A percentile compares a stretch with the other conserved stretches of the same genome.
Evolutionary conservation across 2,329 filamentous ascomycete species (phyloP).

Genomic region (Phyllosticta ampelicida): DNA sequence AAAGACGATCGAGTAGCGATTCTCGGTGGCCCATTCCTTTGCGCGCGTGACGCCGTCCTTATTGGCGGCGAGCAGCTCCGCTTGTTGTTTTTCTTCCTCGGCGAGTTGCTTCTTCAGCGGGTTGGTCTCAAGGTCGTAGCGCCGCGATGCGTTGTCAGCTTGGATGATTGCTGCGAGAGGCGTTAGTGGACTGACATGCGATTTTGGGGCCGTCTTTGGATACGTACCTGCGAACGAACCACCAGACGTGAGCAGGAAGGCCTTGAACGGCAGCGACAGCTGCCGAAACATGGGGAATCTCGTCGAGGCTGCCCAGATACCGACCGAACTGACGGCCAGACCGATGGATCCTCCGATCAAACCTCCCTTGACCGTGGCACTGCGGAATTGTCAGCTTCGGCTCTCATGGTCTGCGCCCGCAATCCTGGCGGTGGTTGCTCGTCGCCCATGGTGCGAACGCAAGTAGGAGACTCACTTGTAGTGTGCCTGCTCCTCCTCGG

Average conservation of each 20-base stretch:
- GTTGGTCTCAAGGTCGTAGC: slow-evolving; percentile 60
- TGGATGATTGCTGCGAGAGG: slow-evolving; percentile 54
- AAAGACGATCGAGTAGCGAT: slow-evolving; percentile 82
- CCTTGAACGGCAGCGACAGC: slow-evolving; percentile 79
- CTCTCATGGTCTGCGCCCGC: neutral
- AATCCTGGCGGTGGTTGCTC: neutral
- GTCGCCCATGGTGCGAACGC: neutral
- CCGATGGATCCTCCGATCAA: slow-evolving; percentile 60
- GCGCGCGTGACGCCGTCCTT: slow-evolving; percentile 51
- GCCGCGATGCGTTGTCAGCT: slow-evolving; percentile 64
- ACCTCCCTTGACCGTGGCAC: slow-evolving; percentile 69
- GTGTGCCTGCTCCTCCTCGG: slow-evolving; percentile 83
- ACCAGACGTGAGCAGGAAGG: slow-evolving; percentile 75
- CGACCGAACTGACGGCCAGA: slow-evolving; percentile 53
- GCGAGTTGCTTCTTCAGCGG: slow-evolving; percentile 50
- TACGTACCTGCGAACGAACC: slow-evolving; percentile 63
- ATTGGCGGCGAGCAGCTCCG: slow-evolving; percentile 33
- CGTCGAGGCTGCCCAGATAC: slow-evolving; percentile 55
- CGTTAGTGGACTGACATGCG: slow-evolving; percentile 11
- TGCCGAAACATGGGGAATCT: slow-evolving; percentile 69
- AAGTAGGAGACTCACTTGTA: slow-evolving; percentile 46
- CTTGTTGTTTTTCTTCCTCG: slow-evolving; percentile 32
- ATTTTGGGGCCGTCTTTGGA: neutral
- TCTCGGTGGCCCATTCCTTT: slow-evolving; percentile 62
- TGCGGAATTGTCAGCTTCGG: slow-evolving; percentile 19